Evolutionary conservation across 2,329 filamentous ascomycete genomes (phyloP), one percentile per base, ranked within the genome.

Genomic region (Cadophora malorum): DNA sequence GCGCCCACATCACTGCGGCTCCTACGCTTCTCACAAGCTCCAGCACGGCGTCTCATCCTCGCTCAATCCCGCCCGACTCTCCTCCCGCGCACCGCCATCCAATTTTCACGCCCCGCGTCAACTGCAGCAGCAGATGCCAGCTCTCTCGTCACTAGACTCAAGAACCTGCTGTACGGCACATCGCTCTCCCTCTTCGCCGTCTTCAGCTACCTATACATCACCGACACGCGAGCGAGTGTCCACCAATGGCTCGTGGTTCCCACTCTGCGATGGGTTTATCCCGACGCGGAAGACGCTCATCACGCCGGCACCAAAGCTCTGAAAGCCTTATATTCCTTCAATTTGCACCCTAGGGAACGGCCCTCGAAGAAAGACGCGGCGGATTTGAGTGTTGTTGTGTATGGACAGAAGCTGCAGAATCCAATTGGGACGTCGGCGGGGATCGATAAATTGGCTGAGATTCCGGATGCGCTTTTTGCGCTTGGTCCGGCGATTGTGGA

Each of bases 391-490:
- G 76, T 83, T 16, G 77, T 77, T 78, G 90, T 98, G 23, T 97
- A 97, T 78, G 93, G 91, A 45, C 87, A 91, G 70, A 85, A 82
- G 4, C 81, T 99, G 58, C 84, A 87, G 75, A 98, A 97, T 80
- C 96, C 96, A 1, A 89, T 99, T 75, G 96, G 91, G 66, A 97
- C 96, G 71, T 96, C 93, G n/a, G 96, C 93, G 5, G 96, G 96
- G 10, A 88, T 99, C 53, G 96, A 98, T 83, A 98, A 99, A 83
- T 88, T 97, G 76, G 96, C 90, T 64, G 93, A 97, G 70, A 90
- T 98, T 64, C 92, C 94, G 1, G 91, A 95, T 75, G 86, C 90
- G 16, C 84, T 99, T 45, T 92, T 98, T 77, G 93, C 90, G 8
- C 82, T 97, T 3, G 96, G 96, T 38, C 90, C 95, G 28, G 90